Conservation (phyloP, 768 basidiomycete species). For the Russula vinacea region DNA sequence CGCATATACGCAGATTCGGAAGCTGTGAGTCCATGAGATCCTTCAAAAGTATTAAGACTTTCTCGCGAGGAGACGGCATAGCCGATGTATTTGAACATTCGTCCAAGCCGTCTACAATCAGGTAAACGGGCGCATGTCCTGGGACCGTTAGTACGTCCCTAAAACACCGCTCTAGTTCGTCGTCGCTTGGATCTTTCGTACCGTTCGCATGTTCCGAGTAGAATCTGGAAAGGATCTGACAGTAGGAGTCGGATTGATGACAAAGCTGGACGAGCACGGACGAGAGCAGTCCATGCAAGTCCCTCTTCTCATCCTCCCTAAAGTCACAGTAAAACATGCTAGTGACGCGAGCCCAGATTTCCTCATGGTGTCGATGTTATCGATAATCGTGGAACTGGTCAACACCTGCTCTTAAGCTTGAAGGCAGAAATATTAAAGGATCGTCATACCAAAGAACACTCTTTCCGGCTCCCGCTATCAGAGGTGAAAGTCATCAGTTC, state of each 20-base stretch:
- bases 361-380: background rate
- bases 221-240: background rate
- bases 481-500: background rate
- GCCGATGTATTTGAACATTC: constrained; percentile 4
- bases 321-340: constrained; percentile 2
- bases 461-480: background rate
- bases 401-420: background rate
- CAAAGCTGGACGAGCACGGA: constrained; percentile 3
- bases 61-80: background rate
- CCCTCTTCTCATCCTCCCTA: background rate
- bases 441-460: constrained; percentile 2
- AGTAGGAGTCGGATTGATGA: constrained; percentile 1
- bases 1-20: background rate
- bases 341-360: constrained; percentile 2
- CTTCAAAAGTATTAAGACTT: background rate
- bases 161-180: background rate
- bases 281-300: background rate
- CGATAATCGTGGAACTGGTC: background rate
- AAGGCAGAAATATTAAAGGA: background rate
- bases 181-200: background rate
- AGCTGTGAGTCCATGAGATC: background rate
- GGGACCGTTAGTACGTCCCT: background rate
- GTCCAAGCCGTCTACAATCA: constrained; percentile 1
- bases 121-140: background rate
- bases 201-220: background rate